Evolutionary conservation across 2,329 filamentous ascomycete species (phyloP).

Genomic region (Tolypocladium pustulatum): DNA sequence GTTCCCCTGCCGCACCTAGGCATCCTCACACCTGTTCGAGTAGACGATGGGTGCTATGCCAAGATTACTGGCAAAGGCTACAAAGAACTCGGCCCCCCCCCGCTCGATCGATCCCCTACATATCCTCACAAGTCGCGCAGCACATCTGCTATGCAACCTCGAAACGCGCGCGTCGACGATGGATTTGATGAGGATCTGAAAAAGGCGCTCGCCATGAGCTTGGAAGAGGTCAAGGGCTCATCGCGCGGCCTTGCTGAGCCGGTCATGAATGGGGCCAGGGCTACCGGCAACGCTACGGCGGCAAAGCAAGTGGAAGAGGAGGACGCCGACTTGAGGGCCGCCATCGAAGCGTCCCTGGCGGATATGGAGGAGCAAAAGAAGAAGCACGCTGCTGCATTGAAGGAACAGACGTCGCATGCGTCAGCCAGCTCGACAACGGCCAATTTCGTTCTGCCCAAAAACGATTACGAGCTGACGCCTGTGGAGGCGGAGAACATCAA

Average conservation of each 20-base stretch:
- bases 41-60: slow-evolving; percentile 90
- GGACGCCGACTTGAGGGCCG: slow-evolving; percentile 85
- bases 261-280: slow-evolving; percentile 24
- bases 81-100: slow-evolving; percentile 23
- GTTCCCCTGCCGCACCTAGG: slow-evolving; percentile 85
- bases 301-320: slow-evolving; percentile 62
- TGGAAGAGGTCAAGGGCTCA: slow-evolving; percentile 80
- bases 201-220: slow-evolving; percentile 86
- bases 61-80: slow-evolving; percentile 67
- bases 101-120: slow-evolving; percentile 37
- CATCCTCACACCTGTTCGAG: slow-evolving; percentile 80
- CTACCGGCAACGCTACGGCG: slow-evolving; percentile 22
- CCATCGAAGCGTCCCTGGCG: slow-evolving; percentile 85
- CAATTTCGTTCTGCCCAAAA: slow-evolving; percentile 58
- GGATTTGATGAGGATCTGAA: slow-evolving; percentile 93
- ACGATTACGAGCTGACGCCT: slow-evolving; percentile 86
- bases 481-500: slow-evolving; percentile 98
- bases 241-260: slow-evolving; percentile 63
- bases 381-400: slow-evolving; percentile 72
- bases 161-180: slow-evolving; percentile 78
- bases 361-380: slow-evolving; percentile 99
- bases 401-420: slow-evolving; percentile 56
- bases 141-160: slow-evolving; percentile 70
- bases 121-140: slow-evolving; percentile 54
- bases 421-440: slow-evolving; percentile 25